These are phyloP conservation scores for Aquilaria agallochum DNA, from an alignment of 441 rosid species.

Conservation along the genomic window DNA sequence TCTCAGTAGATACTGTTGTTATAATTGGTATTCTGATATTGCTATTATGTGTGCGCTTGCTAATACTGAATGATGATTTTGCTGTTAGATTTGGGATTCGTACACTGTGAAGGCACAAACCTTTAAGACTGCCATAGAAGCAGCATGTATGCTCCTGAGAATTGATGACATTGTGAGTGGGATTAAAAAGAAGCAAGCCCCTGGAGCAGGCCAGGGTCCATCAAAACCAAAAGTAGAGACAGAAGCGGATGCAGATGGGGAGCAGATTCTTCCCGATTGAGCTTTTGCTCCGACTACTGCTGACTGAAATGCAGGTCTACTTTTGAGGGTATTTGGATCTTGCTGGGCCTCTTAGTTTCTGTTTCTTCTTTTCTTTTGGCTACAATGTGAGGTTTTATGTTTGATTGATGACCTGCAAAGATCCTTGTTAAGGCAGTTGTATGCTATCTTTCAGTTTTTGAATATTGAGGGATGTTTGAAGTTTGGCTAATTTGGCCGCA, in stretches of 20 bases:
- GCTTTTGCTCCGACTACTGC: not conserved
- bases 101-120: conserved; percentile 93
- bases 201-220: conserved; percentile 55
- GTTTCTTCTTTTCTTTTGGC: too few relatives aligned
- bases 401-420: too few relatives aligned
- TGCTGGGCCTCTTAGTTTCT: not conserved
- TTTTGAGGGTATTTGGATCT: not conserved
- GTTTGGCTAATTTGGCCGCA: too few relatives aligned
- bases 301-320: conserved; percentile 1
- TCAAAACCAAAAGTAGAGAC: conserved; percentile 81
- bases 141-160: conserved; percentile 88
- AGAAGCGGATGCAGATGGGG: conserved; percentile 84
- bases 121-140: conserved; percentile 90
- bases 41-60: not conserved
- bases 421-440: too few relatives aligned
- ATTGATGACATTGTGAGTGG: conserved; percentile 97
- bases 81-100: conserved; percentile 84
- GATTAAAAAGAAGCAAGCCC: conserved; percentile 84
- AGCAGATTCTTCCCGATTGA: conserved; percentile 77
- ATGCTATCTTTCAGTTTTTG: too few relatives aligned
- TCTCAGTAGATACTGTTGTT: not conserved
- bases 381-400: too few relatives aligned
- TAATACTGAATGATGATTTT: not conserved
- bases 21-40: not conserved
- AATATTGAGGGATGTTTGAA: too few relatives aligned